Conservation (phyloP, 208 protist species). For the Novymonas esmeraldas region DNA sequence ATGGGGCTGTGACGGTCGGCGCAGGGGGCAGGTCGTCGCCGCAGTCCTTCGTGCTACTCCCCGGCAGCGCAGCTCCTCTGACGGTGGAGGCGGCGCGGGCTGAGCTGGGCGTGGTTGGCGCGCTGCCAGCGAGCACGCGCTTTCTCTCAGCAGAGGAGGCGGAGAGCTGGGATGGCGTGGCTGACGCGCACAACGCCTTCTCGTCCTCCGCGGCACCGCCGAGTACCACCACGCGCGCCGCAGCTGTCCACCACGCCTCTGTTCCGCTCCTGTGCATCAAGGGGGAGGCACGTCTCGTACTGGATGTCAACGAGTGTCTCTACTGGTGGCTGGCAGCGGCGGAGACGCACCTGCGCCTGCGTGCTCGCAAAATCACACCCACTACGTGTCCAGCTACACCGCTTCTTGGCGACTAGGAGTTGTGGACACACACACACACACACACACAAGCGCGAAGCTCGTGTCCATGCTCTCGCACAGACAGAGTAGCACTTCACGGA, state of each 20-base stretch:
- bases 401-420: too few relatives aligned
- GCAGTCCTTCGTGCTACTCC: slow-evolving; percentile 18
- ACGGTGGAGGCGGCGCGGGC: slow-evolving; percentile 13
- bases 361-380: neutral
- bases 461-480: too few relatives aligned
- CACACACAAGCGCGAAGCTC: too few relatives aligned
- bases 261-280: slow-evolving; percentile 37
- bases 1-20: neutral
- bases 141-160: slow-evolving; percentile 24
- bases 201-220: neutral
- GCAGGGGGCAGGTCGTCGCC: neutral
- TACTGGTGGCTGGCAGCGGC: slow-evolving; percentile 60
- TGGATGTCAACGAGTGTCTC: slow-evolving; percentile 55
- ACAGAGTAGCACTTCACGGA: too few relatives aligned
- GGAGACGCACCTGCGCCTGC: slow-evolving; percentile 56
- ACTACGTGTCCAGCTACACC: too few relatives aligned
- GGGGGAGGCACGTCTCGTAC: slow-evolving; percentile 37
- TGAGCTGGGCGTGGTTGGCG: slow-evolving; percentile 22
- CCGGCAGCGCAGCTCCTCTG: slow-evolving; percentile 20
- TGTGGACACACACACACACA: too few relatives aligned
- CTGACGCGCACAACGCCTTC: neutral
- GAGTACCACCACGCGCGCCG: too few relatives aligned
- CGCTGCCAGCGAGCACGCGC: slow-evolving; percentile 18
- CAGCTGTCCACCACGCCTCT: neutral
- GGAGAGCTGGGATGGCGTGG: neutral